Evolutionary conservation across 2,329 filamentous ascomycete species (phyloP), one percentile per base, ranked within the genome.

Genomic region (Aspergillus versicolor): DNA sequence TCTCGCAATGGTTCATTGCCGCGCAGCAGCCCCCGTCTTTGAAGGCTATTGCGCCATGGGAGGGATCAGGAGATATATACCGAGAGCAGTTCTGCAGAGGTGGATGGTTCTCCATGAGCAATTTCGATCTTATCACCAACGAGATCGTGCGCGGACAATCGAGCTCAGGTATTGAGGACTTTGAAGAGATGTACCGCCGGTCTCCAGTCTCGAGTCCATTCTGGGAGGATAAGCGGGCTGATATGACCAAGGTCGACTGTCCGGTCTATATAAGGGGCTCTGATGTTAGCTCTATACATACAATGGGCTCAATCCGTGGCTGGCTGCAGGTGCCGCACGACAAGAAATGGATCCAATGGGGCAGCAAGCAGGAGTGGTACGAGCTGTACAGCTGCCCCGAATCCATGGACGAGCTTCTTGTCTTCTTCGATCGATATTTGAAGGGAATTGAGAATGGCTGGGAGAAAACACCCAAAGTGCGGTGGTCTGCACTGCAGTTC

Each of bases 381-480:
- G 78, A 81, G 49, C 60, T 80, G 2, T 81, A 73, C 56, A 68
- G 65, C 49, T 64, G 68, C 8, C 61, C 64, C 0, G 64, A 75
- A 22, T 65, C 70, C 2, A 67, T 64, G 11, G 65, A 72, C 1
- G 77, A 81, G 51, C 68, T 81, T 1, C 58, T 67, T 6, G 54
- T 60, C 1, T 82, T 79, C 66, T 82, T 82, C 53, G 79, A 82
- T 52, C 65, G 63, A 2, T 83, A 77, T 55, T 67, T 81, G 15
- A 78, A 76, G 32, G 74, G 68, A 0, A 65, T 69, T 0, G 57
- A 77, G 0, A 82, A 82, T 52, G 75, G 65, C 15, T 82, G 77
- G 78, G 76, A 80, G 57, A 69, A 73, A 43, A 82, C 79, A 0
- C 77, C 79, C 0, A 69, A 68, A 30, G 76, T 82, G 1, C 73